Conservation (phyloP, 768 basidiomycete species). For the Russula earlei region DNA sequence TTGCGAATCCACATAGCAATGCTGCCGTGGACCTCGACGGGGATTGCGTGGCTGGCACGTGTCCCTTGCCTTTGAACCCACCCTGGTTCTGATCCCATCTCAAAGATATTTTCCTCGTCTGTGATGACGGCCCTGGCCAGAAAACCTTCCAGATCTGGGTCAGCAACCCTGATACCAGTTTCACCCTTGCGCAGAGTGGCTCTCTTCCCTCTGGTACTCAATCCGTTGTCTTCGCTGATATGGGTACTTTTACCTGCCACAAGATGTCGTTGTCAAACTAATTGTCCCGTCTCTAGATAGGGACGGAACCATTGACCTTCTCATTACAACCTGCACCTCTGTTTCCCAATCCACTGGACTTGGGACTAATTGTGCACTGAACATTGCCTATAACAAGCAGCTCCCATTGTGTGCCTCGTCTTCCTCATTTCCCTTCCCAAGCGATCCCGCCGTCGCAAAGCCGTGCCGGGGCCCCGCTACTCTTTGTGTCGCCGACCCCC, state of each 20-base stretch:
- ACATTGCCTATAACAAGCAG: conserved; percentile 91
- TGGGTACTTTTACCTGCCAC: conserved; percentile 43
- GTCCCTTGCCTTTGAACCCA: background rate
- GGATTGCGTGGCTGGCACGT: conserved; percentile 84
- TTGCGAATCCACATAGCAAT: conserved; percentile 90
- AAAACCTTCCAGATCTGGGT: conserved; percentile 87
- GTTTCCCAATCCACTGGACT: conserved; percentile 62
- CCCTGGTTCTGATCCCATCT: background rate
- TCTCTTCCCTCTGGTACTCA: conserved; percentile 68
- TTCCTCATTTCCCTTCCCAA: conserved; percentile 41
- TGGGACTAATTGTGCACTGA: conserved; percentile 71
- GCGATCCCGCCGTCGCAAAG: conserved; percentile 23
- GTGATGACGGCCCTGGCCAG: conserved; percentile 43
- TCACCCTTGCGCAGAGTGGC: conserved; percentile 56
- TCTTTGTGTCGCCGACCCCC: conserved; percentile 73
- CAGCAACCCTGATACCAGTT: conserved; percentile 73
- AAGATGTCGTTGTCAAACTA: background rate
- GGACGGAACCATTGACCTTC: conserved; percentile 93
- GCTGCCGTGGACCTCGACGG: conserved; percentile 92
- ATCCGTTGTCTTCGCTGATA: conserved; percentile 79
- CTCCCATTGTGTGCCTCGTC: conserved; percentile 65
- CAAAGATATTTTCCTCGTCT: conserved; percentile 82
- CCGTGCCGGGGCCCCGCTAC: conserved; percentile 64
- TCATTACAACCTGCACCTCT: conserved; percentile 75
- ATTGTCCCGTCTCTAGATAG: conserved; percentile 45